Evolutionary conservation across 2,329 filamentous ascomycete genomes (phyloP), one percentile per base, ranked within the genome.

Genomic region (Trichoderma atrobrunneum): DNA sequence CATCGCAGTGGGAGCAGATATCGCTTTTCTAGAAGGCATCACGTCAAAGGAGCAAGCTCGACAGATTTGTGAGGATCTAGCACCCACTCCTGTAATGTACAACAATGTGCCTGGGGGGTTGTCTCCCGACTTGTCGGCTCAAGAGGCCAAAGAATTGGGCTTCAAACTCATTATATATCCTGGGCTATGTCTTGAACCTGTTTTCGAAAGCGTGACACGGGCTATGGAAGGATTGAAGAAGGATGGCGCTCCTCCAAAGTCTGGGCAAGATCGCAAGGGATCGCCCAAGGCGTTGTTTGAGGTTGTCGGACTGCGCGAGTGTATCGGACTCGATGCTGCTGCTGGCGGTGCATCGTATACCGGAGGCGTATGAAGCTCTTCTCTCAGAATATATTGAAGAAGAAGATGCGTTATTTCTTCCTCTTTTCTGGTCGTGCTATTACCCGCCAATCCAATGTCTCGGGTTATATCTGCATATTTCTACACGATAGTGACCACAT

Each of bases 161-260:
- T 91, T 87, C 78, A 83, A 84, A 72, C 83, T 91, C 71, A 86
- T 89, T 61, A 90, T 91, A 71, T 88, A 87, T 76, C 87, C 87
- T 7, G 69, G 59, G 1, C 28, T 65, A 21, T 65, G 32, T 21
- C 61, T 71, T 36, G 21, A 16, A 21, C 69, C 69, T 14, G 69
- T 71, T 24, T 66, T 48, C 11, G 69, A 71, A 16, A 21, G 24
- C 1, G 60, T 65, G 4, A 66, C 51, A 12, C 28, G 39, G 12
- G 61, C 69, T 1, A 43, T 65, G 60, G 7, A 43, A n/a, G n/a
- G 48, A 3, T 11, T 71, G 43, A 70, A 70, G 26, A 32, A 70
- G 21, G 39, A 32, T 24, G 69, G 61, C 3, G 12, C 61, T 32
- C 69, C 69, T 28, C 48, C 69, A 24, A 59, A 21, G 11, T 7